These are phyloP conservation scores for Rhizophlyctis rosea DNA, from an alignment of 192 early-diverging fungal species.

Conservation along the genomic window DNA sequence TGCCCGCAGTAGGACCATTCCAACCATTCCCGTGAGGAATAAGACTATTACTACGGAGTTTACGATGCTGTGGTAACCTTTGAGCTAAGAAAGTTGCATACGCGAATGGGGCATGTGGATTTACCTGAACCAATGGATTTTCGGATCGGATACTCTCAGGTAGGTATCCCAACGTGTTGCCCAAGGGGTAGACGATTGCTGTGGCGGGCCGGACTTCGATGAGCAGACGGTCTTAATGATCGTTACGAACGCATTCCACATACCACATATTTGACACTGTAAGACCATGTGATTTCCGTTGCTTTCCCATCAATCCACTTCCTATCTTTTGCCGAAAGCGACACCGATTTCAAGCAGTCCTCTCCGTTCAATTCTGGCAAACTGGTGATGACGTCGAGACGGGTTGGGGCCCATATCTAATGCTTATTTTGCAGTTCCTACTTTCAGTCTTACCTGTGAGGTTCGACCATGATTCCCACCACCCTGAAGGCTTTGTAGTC, in stretches of 20 bases:
- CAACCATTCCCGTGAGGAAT: conserved; percentile 57
- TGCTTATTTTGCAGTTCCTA: too few relatives aligned
- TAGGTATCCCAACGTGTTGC: conserved; percentile 50
- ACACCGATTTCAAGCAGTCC: too few relatives aligned
- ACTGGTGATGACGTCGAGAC: too few relatives aligned
- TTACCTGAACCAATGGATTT: conserved; percentile 59
- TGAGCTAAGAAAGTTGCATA: neutral
- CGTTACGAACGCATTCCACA: neutral
- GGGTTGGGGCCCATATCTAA: too few relatives aligned
- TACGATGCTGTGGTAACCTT: conserved; percentile 31
- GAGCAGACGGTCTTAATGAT: neutral
- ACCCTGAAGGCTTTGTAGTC: conserved; percentile 61
- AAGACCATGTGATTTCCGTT: conserved; percentile 45
- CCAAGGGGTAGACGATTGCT: conserved; percentile 45
- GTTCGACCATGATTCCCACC: conserved; percentile 80
- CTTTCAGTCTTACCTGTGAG: conserved; percentile 46
- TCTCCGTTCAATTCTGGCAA: too few relatives aligned
- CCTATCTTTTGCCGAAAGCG: too few relatives aligned
- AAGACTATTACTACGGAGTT: conserved; percentile 60
- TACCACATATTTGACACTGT: conserved; percentile 47
- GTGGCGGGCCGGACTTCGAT: neutral
- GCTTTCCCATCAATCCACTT: conserved; percentile 15
- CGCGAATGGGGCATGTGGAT: neutral
- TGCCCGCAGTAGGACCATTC: conserved; percentile 53
- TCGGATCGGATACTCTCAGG: conserved; percentile 36